Evolutionary conservation across 1,139 yeast species (phyloP).

Genomic region (Debaryomyces sp.): DNA sequence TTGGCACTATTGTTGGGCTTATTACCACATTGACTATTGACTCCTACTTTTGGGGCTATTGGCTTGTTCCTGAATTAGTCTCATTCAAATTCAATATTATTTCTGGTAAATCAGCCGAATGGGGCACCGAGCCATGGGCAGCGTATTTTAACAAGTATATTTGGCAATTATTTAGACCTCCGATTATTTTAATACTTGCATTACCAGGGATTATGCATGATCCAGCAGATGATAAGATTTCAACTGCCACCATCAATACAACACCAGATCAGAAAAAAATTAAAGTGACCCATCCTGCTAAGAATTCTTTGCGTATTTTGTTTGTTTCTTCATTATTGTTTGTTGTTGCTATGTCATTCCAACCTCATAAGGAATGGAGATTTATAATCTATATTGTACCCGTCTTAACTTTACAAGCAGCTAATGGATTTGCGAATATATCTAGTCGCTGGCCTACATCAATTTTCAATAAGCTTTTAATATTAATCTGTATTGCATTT

Average conservation of each 20-base stretch:
- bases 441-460: slow-evolving; percentile 34
- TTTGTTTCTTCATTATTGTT: slow-evolving; percentile 51
- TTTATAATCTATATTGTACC: slow-evolving; percentile 81
- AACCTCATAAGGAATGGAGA: slow-evolving; percentile 96
- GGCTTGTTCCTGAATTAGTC: slow-evolving; percentile 68
- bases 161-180: slow-evolving; percentile 62
- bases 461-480: slow-evolving; percentile 29
- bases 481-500: slow-evolving; percentile 32
- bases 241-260: slow-evolving; percentile 15
- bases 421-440: slow-evolving; percentile 58
- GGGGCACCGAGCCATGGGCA: slow-evolving; percentile 83
- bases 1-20: slow-evolving; percentile 62
- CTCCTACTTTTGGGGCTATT: slow-evolving; percentile 71
- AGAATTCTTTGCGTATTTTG: slow-evolving; percentile 37
- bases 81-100: slow-evolving; percentile 76
- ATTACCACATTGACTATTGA: slow-evolving; percentile 58
- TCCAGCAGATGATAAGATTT: slow-evolving; percentile 34
- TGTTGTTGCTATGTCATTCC: slow-evolving; percentile 67
- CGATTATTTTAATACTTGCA: slow-evolving; percentile 54
- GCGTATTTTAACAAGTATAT: slow-evolving; percentile 60
- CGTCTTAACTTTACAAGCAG: slow-evolving; percentile 62
- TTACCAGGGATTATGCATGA: slow-evolving; percentile 46
- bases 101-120: slow-evolving; percentile 67
- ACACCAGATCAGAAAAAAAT: slow-evolving; percentile 28
- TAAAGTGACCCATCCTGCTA: slow-evolving; percentile 39